Conservation (phyloP, 2,329 filamentous ascomycete genomes). For the Alternaria brassicae region DNA sequence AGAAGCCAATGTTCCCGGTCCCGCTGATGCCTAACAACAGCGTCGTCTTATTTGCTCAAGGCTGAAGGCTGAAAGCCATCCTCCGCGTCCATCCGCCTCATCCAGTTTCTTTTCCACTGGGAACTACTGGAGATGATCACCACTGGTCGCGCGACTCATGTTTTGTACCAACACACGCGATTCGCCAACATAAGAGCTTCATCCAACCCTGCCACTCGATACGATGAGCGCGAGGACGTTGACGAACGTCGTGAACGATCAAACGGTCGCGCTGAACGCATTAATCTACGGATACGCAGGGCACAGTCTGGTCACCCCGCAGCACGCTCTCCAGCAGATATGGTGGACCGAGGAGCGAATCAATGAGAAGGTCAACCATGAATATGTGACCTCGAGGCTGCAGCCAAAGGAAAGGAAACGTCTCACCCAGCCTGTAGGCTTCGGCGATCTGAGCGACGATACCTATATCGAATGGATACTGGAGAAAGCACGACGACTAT, state of each 20-base stretch:
- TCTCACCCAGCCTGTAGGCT: constrained; percentile 68
- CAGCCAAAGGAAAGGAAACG: constrained; percentile 67
- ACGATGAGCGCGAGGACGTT: constrained; percentile 50
- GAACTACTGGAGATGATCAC: constrained; percentile 35
- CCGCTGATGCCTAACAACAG: constrained; percentile 42
- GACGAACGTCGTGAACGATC: constrained; percentile 52
- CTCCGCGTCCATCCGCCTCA: constrained; percentile 13
- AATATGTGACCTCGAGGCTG: constrained; percentile 71
- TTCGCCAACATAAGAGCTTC: constrained; percentile 19
- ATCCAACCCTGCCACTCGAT: constrained; percentile 8
- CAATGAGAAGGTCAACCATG: constrained; percentile 71
- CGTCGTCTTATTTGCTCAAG: constrained; percentile 32
- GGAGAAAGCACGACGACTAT: constrained; percentile 71
- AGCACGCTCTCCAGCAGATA: constrained; percentile 58
- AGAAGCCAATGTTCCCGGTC: constrained; percentile 38
- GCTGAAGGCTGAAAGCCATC: constrained; percentile 18
- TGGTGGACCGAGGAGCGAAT: constrained; percentile 79
- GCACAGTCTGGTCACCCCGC: constrained; percentile 59
- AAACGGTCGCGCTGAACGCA: constrained; percentile 57
- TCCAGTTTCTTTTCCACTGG: constrained; percentile 1
- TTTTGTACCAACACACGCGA: constrained; percentile 20
- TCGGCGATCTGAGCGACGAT: constrained; percentile 73
- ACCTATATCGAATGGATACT: constrained; percentile 83
- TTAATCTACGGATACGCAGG: constrained; percentile 60
- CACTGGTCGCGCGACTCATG: constrained; percentile 27